Percentiles rank a stretch among this genome's conserved stretches.
These are phyloP conservation scores for Claviceps maximensis DNA, from an alignment of 2,329 filamentous ascomycete species.

Conservation along the genomic window DNA sequence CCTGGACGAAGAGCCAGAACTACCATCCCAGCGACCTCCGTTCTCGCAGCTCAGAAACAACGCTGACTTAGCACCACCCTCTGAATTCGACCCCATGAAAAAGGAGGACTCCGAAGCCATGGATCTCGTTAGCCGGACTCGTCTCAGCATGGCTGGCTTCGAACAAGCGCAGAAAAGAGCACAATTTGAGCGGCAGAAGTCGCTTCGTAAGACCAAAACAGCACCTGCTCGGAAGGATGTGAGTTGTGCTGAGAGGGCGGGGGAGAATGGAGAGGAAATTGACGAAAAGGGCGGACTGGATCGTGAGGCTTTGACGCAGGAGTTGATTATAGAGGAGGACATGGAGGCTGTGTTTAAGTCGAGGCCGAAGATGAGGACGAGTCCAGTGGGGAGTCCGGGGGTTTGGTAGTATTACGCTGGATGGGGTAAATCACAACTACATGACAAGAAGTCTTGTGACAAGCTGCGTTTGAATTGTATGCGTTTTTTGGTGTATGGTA, in stretches of 20 bases:
- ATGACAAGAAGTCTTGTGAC: background rate
- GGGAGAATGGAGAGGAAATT: conserved; percentile 31
- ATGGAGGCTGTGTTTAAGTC: conserved; percentile 78
- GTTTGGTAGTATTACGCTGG: conserved; percentile 13
- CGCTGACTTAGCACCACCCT: background rate
- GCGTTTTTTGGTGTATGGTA: too few relatives aligned
- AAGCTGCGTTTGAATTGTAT: background rate
- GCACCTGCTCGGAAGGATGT: conserved; percentile 25
- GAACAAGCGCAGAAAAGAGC: conserved; percentile 48
- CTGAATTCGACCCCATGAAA: conserved; percentile 1
- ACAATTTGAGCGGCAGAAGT: conserved; percentile 41
- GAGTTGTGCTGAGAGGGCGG: conserved; percentile 33
- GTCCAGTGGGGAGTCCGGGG: conserved; percentile 46
- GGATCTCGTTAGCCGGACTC: conserved; percentile 43
- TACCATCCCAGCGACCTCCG: conserved; percentile 9
- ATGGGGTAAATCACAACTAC: background rate
- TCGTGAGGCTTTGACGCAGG: conserved; percentile 45
- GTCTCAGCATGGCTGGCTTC: conserved; percentile 48
- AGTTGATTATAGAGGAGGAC: conserved; percentile 59
- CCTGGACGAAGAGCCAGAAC: conserved; percentile 18
- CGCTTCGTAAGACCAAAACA: conserved; percentile 31
- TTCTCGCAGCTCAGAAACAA: background rate
- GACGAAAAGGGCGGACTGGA: conserved; percentile 15
- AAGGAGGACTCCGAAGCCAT: conserved; percentile 15
- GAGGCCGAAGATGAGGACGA: conserved; percentile 65